Evolutionary conservation across 176 grass and related monocot species (phyloP), one percentile per base, ranked within the genome.

Genomic region (Carex pumila): DNA sequence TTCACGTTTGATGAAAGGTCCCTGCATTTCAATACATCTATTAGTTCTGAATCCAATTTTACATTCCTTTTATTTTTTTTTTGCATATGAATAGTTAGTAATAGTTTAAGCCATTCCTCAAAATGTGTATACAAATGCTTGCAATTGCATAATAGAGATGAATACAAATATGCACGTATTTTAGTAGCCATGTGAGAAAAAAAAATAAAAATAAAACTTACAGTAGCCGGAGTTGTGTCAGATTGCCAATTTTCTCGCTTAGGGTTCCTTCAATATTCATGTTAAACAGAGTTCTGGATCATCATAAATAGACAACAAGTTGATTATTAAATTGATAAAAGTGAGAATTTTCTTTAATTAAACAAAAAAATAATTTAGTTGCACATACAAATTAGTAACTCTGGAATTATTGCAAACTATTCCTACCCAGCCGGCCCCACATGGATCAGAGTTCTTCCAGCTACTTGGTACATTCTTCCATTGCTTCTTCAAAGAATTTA

Each of bases 361-460:
- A 14, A 8, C 10, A 69, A 56, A 78, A 39, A 18, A 4, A 54
- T 37, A 17, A 74, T 75, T 79, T 15, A 83, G 39, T 12, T 81
- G 4, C 80, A 92, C 95, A 75, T 86, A 97, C 92, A 97, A 30
- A 63, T 65, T 39, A 55, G 84, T 92, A 61, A 97, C 79, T 85
- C 95, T 91, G 69, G 72, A 79, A 29, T 94, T 86, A 12, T 13
- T 17, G 59, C 92, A 92, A 15, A 0, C 0, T 29, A 97, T 21
- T 54, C 95, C 92, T 25, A 84, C 95, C 95, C 95, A 97, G n/a
- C 3, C 1, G 9, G 12, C 13, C 7, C 61, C 87, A 34, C 94
- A 97, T 81, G 92, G 95, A 84, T 88, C 92, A 0, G 89, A 88
- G 37, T 91, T 87, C 14, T 85, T 64, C 94, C 94, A 97, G 45